Evolutionary conservation across 345 rosid genomes (phyloP).

Genomic region (Eucalyptus urophylla): DNA sequence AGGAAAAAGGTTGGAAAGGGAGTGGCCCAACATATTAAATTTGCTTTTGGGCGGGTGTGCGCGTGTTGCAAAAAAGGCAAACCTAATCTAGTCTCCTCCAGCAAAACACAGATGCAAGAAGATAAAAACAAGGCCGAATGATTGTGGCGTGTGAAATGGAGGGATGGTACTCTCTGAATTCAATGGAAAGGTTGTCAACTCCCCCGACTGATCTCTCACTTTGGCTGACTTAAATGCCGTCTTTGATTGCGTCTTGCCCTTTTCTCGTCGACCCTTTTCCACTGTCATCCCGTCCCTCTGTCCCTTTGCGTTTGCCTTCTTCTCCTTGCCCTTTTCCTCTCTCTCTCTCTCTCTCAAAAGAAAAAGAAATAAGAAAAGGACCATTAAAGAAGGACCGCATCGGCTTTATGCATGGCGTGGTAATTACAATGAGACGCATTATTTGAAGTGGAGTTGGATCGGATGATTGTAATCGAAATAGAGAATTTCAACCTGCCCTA

Average conservation of each 20-base stretch:
- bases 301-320: neutral
- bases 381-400: neutral
- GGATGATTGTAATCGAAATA: neutral
- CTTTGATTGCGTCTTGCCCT: neutral
- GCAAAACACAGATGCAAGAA: neutral
- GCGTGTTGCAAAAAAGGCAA: neutral
- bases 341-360: neutral
- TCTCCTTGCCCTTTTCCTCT: neutral
- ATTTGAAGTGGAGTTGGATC: neutral
- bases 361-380: neutral
- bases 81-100: neutral
- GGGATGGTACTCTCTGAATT: neutral
- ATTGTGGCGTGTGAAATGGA: neutral
- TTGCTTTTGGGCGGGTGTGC: neutral
- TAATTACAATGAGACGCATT: neutral
- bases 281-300: neutral
- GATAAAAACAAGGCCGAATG: neutral
- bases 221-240: neutral
- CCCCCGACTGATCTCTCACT: neutral
- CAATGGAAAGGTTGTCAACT: neutral
- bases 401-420: neutral
- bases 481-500: neutral
- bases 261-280: neutral
- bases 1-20: neutral
- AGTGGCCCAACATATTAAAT: neutral